Conservation (phyloP, 1,284 basidiomycete genomes). For the Termitomyces sp. region DNA sequence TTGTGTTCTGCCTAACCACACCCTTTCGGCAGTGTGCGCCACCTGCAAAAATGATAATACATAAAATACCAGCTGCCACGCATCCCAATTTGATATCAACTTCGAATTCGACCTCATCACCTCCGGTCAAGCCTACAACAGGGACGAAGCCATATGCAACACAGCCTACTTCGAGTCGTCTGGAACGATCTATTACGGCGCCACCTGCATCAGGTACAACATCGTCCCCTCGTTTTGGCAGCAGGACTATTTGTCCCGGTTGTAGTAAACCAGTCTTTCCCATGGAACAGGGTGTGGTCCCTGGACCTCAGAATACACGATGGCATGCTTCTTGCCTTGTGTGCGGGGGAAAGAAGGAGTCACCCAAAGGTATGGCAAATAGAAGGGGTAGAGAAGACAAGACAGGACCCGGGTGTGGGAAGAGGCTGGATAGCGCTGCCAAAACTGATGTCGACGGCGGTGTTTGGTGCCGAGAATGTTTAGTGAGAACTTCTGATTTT, state of each 20-base stretch:
- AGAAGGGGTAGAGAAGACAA: constrained; percentile 36
- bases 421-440: constrained; percentile 77
- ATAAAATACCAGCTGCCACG: constrained; percentile 24
- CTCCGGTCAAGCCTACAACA: background rate
- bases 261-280: constrained; percentile 67
- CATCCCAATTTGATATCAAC: background rate
- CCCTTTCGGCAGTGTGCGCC: constrained; percentile 52
- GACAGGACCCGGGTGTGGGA: constrained; percentile 70
- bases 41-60: constrained; percentile 40
- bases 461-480: constrained; percentile 79
- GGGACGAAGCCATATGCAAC: constrained; percentile 3
- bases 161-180: constrained; percentile 25
- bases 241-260: constrained; percentile 60
- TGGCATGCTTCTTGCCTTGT: constrained; percentile 76
- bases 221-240: constrained; percentile 61
- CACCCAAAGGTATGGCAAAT: constrained; percentile 35
- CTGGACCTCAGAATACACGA: constrained; percentile 70
- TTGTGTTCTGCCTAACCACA: constrained; percentile 6
- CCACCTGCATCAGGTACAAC: constrained; percentile 32
- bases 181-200: constrained; percentile 33
- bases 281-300: constrained; percentile 79
- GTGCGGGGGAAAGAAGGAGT: constrained; percentile 64
- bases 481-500: constrained; percentile 42
- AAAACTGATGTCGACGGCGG: constrained; percentile 64
- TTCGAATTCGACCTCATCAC: background rate